Evolutionary conservation across 2,329 filamentous ascomycete genomes (phyloP).

Genomic region (Pyrenophora seminiperda): DNA sequence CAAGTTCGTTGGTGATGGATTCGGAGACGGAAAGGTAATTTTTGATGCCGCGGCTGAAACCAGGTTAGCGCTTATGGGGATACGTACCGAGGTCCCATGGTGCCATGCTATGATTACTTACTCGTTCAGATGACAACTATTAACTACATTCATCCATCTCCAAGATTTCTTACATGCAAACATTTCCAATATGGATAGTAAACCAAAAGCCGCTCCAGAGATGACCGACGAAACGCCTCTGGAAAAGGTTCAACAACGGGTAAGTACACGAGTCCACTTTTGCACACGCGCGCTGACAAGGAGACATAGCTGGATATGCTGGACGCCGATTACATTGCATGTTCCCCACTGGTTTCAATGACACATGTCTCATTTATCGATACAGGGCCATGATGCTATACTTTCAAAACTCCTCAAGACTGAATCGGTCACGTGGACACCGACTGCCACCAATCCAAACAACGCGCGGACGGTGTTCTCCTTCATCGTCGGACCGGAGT

Average conservation of each 20-base stretch:
- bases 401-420: slow-evolving; percentile 42
- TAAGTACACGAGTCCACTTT: not conserved
- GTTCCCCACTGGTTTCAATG: not conserved
- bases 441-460: slow-evolving; percentile 36
- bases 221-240: slow-evolving; percentile 13
- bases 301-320: slow-evolving; percentile 29
- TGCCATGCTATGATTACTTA: slow-evolving; percentile 6
- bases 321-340: slow-evolving; percentile 31
- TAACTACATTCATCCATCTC: slow-evolving; percentile 1
- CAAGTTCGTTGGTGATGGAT: not conserved
- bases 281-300: slow-evolving; percentile 2
- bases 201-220: not conserved
- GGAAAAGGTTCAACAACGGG: slow-evolving; percentile 30
- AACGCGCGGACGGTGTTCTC: slow-evolving; percentile 50
- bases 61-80: slow-evolving; percentile 5
- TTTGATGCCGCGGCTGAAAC: not conserved
- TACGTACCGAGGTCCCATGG: slow-evolving; percentile 19
- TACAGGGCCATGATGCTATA: slow-evolving; percentile 40
- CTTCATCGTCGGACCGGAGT: slow-evolving; percentile 51
- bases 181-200: slow-evolving; percentile 7
- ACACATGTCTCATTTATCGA: slow-evolving; percentile 7
- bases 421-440: slow-evolving; percentile 39
- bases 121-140: not conserved
- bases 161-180: too few relatives aligned
- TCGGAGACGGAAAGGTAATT: slow-evolving; percentile 5